A percentile compares a stretch with the other conserved stretches of the same genome.
These are phyloP conservation scores for Lentinula boryana DNA, from an alignment of 768 basidiomycete species.

Conservation along the genomic window DNA sequence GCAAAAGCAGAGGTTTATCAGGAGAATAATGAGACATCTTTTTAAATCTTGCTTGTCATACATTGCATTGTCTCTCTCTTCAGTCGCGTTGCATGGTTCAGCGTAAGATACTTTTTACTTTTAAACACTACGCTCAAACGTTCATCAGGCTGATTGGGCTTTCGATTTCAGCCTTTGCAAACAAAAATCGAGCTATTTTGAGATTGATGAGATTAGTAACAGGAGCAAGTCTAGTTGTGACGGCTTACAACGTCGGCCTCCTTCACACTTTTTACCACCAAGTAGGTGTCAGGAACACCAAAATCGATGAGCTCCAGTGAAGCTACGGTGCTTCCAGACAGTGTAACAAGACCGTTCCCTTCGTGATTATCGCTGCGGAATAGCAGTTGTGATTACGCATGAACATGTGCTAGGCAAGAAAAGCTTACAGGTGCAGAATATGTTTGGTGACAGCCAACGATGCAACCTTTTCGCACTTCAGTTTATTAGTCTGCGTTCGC, in stretches of 20 bases:
- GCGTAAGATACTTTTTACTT: background rate
- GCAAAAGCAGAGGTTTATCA: too few species aligned
- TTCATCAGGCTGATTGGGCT: background rate
- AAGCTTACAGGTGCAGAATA: background rate
- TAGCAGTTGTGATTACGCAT: background rate
- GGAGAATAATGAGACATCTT: too few species aligned
- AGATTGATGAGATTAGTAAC: background rate
- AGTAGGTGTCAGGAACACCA: background rate
- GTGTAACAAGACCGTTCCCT: background rate
- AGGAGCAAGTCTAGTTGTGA: background rate
- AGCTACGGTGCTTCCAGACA: background rate
- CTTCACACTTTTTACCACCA: background rate
- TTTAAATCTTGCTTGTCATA: too few species aligned
- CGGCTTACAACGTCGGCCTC: background rate
- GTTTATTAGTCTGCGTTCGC: background rate
- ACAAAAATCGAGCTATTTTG: background rate
- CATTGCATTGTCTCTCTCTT: too few species aligned
- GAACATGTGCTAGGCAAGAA: background rate
- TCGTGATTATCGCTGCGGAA: background rate
- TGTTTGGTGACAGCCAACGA: background rate
- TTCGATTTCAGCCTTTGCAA: background rate
- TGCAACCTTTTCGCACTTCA: background rate
- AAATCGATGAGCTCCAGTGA: background rate
- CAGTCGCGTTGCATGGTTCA: too few species aligned
- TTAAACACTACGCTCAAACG: background rate